phyloP scores from a whole-genome alignment of 331 rosid species.

The Malus hybrid region DNA sequence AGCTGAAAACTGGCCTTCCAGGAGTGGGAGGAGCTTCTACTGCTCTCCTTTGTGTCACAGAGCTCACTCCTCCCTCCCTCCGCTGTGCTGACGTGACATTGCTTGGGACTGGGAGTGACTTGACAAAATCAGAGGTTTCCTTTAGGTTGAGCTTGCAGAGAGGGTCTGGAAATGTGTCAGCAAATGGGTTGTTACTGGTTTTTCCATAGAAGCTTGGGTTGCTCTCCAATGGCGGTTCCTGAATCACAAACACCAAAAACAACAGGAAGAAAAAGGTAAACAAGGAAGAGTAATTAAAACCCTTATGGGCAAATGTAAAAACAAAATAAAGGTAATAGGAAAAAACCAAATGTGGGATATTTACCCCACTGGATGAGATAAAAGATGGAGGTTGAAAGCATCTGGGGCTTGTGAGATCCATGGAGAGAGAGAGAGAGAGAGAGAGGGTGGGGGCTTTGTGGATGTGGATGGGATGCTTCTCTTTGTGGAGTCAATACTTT shows the following conservation, averaged over 20 bases:
- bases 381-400: conserved; percentile 50
- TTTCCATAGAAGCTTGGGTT: conserved; percentile 49
- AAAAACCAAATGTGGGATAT: not conserved
- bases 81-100: conserved; percentile 29
- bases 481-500: not conserved
- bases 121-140: conserved; percentile 86
- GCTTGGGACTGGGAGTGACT: conserved; percentile 60
- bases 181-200: conserved; percentile 63
- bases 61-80: conserved; percentile 41
- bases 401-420: conserved; percentile 56
- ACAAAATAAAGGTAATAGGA: not conserved
- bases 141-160: conserved; percentile 78
- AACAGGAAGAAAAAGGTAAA: not conserved
- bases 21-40: conserved; percentile 81
- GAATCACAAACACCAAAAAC: conserved; percentile 9
- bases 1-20: conserved; percentile 87
- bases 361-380: conserved; percentile 46
- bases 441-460: not conserved
- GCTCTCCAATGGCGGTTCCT: conserved; percentile 54
- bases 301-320: not conserved
- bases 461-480: not conserved
- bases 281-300: not conserved
- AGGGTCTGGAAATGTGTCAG: conserved; percentile 66
- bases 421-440: conserved; percentile 5
- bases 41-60: conserved; percentile 35